Conservation (phyloP, 148 eudicot species). For the Persicaria tinctoria region DNA sequence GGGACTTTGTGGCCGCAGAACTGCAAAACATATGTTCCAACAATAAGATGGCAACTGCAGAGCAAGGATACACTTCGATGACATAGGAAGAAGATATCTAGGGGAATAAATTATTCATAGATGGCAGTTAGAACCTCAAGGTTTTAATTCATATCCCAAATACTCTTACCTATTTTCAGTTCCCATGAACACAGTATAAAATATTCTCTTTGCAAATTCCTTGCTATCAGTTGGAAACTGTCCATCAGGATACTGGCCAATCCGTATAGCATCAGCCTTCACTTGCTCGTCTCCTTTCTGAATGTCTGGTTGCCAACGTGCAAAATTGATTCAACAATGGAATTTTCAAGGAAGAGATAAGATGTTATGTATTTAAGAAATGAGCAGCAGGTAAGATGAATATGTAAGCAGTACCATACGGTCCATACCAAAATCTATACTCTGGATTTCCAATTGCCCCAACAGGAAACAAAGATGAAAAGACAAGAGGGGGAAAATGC, state of each 20-base stretch:
- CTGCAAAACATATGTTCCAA: constrained; percentile 26
- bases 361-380: not conserved
- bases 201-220: constrained; percentile 88
- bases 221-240: constrained; percentile 75
- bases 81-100: not conserved
- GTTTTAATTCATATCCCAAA: not conserved
- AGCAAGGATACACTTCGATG: not conserved
- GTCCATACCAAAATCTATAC: not conserved
- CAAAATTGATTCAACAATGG: not conserved
- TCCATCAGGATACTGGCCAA: constrained; percentile 86
- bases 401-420: not conserved
- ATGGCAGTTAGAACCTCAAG: not conserved
- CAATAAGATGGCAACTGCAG: not conserved
- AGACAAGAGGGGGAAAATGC: not conserved
- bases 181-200: constrained; percentile 93
- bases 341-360: not conserved
- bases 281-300: constrained; percentile 75
- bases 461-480: not conserved
- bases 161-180: constrained; percentile 76
- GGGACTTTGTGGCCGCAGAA: constrained; percentile 68
- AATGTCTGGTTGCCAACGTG: constrained; percentile 43
- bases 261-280: constrained; percentile 83
- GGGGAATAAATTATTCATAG: not conserved
- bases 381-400: not conserved
- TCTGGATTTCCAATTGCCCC: not conserved